Percentiles rank a stretch among this genome's conserved stretches.
phyloP scores from a whole-genome alignment of 768 basidiomycete genomes.

The Roridomyces roridus region DNA sequence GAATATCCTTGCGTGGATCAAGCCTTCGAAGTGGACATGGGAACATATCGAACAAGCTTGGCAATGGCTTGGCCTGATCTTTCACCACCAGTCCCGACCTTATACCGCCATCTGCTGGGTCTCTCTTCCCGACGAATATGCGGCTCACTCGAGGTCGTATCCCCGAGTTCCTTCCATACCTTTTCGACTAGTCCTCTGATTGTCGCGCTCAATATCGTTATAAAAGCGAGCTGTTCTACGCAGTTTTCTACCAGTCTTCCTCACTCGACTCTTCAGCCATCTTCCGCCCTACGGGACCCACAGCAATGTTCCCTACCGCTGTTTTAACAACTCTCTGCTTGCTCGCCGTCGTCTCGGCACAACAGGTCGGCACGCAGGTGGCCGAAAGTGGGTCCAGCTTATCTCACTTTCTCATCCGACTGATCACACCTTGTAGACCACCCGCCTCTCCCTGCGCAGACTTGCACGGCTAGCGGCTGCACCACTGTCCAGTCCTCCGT shows the following conservation, averaged over 20 bases:
- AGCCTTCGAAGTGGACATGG: too few species aligned
- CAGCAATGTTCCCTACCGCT: conserved; percentile 43
- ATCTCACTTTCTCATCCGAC: too few species aligned
- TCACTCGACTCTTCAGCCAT: conserved; percentile 4
- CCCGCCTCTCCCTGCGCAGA: conserved; percentile 51
- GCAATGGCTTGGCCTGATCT: too few species aligned
- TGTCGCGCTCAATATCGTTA: conserved; percentile 3
- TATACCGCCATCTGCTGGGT: background rate
- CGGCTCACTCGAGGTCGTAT: background rate
- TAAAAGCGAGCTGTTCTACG: conserved; percentile 1
- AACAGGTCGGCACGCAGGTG: conserved; percentile 55
- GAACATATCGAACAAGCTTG: too few species aligned
- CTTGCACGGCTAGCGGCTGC: conserved; percentile 55
- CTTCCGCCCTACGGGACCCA: conserved; percentile 9
- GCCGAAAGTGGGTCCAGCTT: conserved; percentile 39
- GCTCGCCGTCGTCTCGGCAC: conserved; percentile 51
- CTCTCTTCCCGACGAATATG: conserved; percentile 12
- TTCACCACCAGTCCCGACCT: background rate
- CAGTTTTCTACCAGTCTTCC: conserved; percentile 6
- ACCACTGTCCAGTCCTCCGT: conserved; percentile 41
- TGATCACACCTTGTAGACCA: conserved; percentile 28
- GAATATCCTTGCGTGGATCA: too few species aligned
- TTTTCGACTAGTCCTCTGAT: conserved; percentile 1
- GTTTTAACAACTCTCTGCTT: conserved; percentile 47
- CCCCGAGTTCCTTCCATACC: conserved; percentile 12